Evolutionary conservation across 768 basidiomycete species (phyloP).

Genomic region (Tulasnella sp.): DNA sequence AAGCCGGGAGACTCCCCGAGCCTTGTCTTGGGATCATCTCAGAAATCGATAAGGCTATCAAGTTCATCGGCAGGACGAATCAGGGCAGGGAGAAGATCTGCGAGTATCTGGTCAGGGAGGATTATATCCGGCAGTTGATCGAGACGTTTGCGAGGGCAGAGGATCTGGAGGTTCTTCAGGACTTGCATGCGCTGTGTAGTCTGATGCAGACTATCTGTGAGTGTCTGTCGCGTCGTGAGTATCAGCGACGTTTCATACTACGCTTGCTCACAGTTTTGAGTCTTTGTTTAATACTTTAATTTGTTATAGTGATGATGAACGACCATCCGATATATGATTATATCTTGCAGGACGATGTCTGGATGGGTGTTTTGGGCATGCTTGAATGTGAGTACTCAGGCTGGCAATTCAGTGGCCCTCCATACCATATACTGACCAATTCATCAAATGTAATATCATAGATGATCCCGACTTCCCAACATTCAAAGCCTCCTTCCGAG

Average conservation of each 20-base stretch:
- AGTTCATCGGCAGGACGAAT: constrained; percentile 59
- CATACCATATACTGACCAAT: neutral
- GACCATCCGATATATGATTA: constrained; percentile 93
- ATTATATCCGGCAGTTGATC: constrained; percentile 80
- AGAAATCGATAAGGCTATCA: constrained; percentile 71
- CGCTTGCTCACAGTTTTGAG: neutral
- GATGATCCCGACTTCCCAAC: constrained; percentile 95
- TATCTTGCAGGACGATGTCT: constrained; percentile 84
- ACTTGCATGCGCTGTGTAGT: constrained; percentile 80
- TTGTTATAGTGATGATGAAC: constrained; percentile 76
- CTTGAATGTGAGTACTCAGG: constrained; percentile 93
- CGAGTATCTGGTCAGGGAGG: constrained; percentile 81
- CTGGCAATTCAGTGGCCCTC: too few species aligned
- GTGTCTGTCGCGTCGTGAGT: too few species aligned
- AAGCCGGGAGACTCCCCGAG: constrained; percentile 59
- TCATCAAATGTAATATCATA: constrained; percentile 27
- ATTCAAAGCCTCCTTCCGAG: constrained; percentile 96
- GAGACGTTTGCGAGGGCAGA: constrained; percentile 80
- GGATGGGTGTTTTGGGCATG: constrained; percentile 88
- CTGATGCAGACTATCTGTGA: constrained; percentile 91
- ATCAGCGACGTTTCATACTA: neutral
- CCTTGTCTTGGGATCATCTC: constrained; percentile 67
- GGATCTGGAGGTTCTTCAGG: constrained; percentile 82
- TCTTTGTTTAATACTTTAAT: too few species aligned
- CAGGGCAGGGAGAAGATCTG: constrained; percentile 72